These are phyloP conservation scores for Mycena vulgaris DNA, from an alignment of 768 basidiomycete species.

Conservation along the genomic window DNA sequence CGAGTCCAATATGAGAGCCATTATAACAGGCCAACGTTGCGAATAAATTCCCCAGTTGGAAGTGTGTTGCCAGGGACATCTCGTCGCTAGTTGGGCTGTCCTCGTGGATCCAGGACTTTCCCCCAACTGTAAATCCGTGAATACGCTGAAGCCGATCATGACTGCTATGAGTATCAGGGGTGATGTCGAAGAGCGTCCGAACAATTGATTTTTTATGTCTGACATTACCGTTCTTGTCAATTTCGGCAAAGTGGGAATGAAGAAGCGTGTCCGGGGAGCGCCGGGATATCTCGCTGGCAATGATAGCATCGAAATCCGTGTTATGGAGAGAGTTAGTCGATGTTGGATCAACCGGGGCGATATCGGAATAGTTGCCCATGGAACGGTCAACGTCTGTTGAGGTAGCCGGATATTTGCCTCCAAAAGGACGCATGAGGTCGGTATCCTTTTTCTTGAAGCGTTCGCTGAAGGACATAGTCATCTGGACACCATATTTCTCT, in stretches of 20 bases:
- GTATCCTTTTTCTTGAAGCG: constrained; percentile 15
- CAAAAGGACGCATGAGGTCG: constrained; percentile 44
- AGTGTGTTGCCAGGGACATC: not conserved
- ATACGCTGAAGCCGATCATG: constrained; percentile 40
- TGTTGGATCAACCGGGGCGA: not conserved
- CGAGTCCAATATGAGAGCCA: not conserved
- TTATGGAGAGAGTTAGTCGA: not conserved
- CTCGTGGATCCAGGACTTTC: constrained; percentile 30
- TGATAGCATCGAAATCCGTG: constrained; percentile 9
- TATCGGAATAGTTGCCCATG: not conserved
- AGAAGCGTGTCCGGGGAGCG: not conserved
- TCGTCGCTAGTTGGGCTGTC: not conserved
- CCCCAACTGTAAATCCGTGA: constrained; percentile 37
- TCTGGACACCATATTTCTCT: not conserved
- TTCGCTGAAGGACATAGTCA: not conserved
- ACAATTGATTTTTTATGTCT: constrained; percentile 39
- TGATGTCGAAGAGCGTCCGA: constrained; percentile 30
- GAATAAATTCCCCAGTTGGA: not conserved
- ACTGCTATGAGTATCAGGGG: no score
- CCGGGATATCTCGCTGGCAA: not conserved
- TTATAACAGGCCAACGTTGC: not conserved
- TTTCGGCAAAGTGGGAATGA: constrained; percentile 4
- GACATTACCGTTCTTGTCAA: not conserved
- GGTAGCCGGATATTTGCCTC: constrained; percentile 47
- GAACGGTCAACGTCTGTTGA: constrained; percentile 43